phyloP scores from a whole-genome alignment of 306 rosid genomes.

The Quercus rubra region DNA sequence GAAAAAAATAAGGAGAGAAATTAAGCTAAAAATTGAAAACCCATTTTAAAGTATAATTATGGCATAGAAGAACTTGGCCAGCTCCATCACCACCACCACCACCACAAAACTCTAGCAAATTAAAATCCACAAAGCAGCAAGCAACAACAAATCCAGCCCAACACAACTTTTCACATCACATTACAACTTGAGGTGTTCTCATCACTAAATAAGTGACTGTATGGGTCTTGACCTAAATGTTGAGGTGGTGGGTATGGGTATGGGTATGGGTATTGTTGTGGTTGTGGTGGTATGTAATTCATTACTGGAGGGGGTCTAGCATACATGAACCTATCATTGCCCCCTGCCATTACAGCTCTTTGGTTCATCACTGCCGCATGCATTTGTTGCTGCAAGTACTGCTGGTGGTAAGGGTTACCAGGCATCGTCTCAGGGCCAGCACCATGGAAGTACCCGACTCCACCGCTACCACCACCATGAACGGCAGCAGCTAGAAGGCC shows the following conservation, averaged over 20 bases:
- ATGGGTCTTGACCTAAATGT: slow-evolving; percentile 28
- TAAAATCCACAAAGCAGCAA: neutral
- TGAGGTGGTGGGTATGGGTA: slow-evolving; percentile 22
- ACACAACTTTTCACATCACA: slow-evolving; percentile 50
- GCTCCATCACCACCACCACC: neutral
- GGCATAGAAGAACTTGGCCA: slow-evolving; percentile 13
- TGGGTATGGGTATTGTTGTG: slow-evolving; percentile 34
- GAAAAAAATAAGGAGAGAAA: slow-evolving; percentile 15
- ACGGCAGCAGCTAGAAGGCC: slow-evolving; percentile 59
- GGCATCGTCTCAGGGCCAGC: slow-evolving; percentile 45
- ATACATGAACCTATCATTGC: slow-evolving; percentile 70
- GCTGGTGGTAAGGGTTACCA: slow-evolving; percentile 64
- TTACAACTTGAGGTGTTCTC: slow-evolving; percentile 73
- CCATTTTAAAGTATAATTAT: slow-evolving; percentile 50
- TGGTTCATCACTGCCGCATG: slow-evolving; percentile 62
- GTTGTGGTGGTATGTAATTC: slow-evolving; percentile 42
- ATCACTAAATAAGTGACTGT: slow-evolving; percentile 57
- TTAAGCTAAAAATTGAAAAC: slow-evolving; percentile 21
- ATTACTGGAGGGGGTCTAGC: slow-evolving; percentile 39
- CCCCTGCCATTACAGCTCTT: slow-evolving; percentile 49
- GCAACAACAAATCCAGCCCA: neutral
- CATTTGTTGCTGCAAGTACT: slow-evolving; percentile 21
- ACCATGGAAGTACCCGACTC: slow-evolving; percentile 35
- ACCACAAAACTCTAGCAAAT: slow-evolving; percentile 4
- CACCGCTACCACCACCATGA: slow-evolving; percentile 30